Evolutionary conservation across 2,329 filamentous ascomycete species (phyloP).

Genomic region (Beauveria rudraprayagi): DNA sequence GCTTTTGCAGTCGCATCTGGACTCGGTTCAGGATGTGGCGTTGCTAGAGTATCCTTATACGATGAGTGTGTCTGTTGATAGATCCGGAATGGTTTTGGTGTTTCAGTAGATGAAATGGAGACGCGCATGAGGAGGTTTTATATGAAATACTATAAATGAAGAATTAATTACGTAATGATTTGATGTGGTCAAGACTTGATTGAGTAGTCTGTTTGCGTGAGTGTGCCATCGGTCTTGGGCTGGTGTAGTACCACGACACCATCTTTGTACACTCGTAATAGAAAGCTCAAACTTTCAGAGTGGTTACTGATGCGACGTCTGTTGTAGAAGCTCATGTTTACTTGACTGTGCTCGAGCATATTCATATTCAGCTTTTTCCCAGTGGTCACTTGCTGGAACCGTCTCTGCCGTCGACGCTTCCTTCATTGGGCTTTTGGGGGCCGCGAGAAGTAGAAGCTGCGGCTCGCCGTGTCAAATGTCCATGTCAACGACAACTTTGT

Average conservation of each 20-base stretch:
- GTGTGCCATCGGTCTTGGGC: background rate
- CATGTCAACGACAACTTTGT: slow-evolving; percentile 59
- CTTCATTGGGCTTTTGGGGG: slow-evolving; percentile 14
- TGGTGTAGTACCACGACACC: background rate
- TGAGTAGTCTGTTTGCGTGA: background rate
- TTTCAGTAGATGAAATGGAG: slow-evolving; percentile 48
- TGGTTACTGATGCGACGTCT: too few relatives aligned
- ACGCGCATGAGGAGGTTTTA: too few relatives aligned
- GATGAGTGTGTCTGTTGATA: slow-evolving; percentile 86
- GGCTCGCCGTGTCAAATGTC: slow-evolving; percentile 61
- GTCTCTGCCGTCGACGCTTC: slow-evolving; percentile 19
- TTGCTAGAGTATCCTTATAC: slow-evolving; percentile 82
- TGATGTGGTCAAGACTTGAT: background rate
- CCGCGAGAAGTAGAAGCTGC: slow-evolving; percentile 28
- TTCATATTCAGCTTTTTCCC: slow-evolving; percentile 19
- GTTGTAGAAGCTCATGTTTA: background rate
- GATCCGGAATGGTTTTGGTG: slow-evolving; percentile 82
- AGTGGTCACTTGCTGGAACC: slow-evolving; percentile 18
- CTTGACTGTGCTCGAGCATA: background rate
- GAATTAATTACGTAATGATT: background rate
- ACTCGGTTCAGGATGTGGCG: slow-evolving; percentile 81
- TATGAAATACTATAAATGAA: too few relatives aligned
- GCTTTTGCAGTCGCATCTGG: slow-evolving; percentile 76
- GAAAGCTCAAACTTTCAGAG: too few relatives aligned
- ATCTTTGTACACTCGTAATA: too few relatives aligned